Evolutionary conservation across 1,284 basidiomycete species (phyloP).

Genomic region (Schizophyllum commune): DNA sequence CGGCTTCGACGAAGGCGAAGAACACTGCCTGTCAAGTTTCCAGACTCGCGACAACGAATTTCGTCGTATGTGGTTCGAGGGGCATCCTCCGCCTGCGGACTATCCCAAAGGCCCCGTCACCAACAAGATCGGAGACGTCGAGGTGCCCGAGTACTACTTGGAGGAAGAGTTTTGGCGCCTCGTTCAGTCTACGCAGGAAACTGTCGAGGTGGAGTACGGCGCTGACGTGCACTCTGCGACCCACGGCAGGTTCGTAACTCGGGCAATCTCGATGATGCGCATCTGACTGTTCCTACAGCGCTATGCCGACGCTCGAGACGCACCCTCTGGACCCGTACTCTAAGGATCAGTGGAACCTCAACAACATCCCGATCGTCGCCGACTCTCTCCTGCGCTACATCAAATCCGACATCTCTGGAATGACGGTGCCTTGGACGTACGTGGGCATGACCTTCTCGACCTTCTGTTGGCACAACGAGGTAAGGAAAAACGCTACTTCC

Average conservation of each 20-base stretch:
- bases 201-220: conserved; percentile 97
- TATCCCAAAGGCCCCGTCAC: conserved; percentile 37
- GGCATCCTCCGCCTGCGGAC: conserved; percentile 51
- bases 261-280: neutral
- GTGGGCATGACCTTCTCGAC: conserved; percentile 99
- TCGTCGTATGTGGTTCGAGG: conserved; percentile 80
- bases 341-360: conserved; percentile 95
- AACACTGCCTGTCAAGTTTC: conserved; percentile 89
- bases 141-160: conserved; percentile 82
- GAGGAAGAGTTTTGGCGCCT: conserved; percentile 98
- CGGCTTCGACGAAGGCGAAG: conserved; percentile 97
- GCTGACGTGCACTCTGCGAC: conserved; percentile 98
- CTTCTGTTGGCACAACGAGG: conserved; percentile 99
- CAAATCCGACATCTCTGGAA: conserved; percentile 98
- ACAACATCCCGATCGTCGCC: conserved; percentile 89
- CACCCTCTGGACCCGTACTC: conserved; percentile 85
- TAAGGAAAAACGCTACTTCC: conserved; percentile 23
- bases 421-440: conserved; percentile 99
- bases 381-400: conserved; percentile 90
- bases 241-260: conserved; percentile 74
- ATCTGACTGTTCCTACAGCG: conserved; percentile 40
- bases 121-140: conserved; percentile 54
- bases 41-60: conserved; percentile 89
- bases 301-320: conserved; percentile 91
- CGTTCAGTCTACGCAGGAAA: conserved; percentile 83